Base-by-base conservation (phyloP, 176 grass and related monocot species). In the Lolium multiflorum region DNA sequence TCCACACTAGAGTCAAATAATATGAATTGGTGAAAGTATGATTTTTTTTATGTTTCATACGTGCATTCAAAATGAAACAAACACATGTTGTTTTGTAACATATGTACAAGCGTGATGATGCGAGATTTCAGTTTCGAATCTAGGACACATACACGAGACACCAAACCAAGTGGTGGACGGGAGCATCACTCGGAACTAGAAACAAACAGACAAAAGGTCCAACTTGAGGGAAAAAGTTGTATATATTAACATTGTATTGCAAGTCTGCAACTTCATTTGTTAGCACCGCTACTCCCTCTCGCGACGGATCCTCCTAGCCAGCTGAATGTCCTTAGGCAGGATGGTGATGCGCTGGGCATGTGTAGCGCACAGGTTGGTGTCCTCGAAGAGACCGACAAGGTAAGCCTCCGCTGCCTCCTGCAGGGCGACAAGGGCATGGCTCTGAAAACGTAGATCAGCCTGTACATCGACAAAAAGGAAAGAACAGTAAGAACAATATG, bases 331-430 rank as follows among this genome's bases (percentile, higher is more conserved):
- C 88, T 92, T 95, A 41, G 93, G 86, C 93, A 92, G 87, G 71
- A 95, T 92, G 75, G 88, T 90, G 25, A 90, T 83, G 28, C 90
- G 83, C 86, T 92, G 90, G 80, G 93, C 90, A 49, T 92, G 90
- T 83, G 92, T 90, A 76, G 90, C 93, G 61, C 90, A 90, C 17
- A 95, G 86, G 82, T 95, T 87, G 58, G 88, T 88, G 85, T 92
- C 94, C 77, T 97, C 83, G 26, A 87, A 98, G 7, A 98, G 91
- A 0, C 96, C 93, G 0, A 96, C 93, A 55, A 98, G 93, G 71
- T 98, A 98, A 4, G 96, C 96, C 83, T 96, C 93, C 0, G 96
- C 93, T 0, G 88, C 96, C 81, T 98, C 96, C 88, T 94, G 93
- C 39, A 98, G 87, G 0, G 96, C 93, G 3, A 94, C 77, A 47